Evolutionary conservation across 2,329 filamentous ascomycete species (phyloP), one percentile per base, ranked within the genome.

Genomic region (Canariomyces notabilis): DNA sequence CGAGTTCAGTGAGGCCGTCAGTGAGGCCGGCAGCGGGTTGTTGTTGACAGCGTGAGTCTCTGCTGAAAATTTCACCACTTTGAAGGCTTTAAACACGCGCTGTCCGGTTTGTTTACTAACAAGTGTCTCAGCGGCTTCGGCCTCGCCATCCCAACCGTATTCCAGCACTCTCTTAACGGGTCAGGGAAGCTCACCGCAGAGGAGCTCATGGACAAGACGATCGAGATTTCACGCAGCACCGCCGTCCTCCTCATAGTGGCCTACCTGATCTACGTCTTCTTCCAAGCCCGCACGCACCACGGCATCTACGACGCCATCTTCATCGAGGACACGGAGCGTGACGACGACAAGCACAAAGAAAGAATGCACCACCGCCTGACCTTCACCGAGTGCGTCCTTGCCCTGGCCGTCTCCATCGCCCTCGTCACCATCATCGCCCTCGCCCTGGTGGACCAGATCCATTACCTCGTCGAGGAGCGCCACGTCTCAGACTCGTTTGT

Each of bases 201-300:
- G 0, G 64, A 73, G 2, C 67, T 89, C 22, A 55, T 67, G 0
- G 51, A 63, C 33, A 77, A 75, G 49, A 77, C 80, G 0, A 68
- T 85, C 35, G 73, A 75, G 47, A 83, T 91, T 54, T 89, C 85
- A 21, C 82, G 84, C 40, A 77, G 82, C 43, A 81, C 85, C 1
- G 75, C 87, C 1, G 70, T 90, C 38, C 77, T 90, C 32, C 76
- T 90, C 4, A 70, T 91, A 2, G 63, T 85, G 7, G 77, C 85
- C 20, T 91, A 88, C 58, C 56, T 72, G 14, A 73, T 84, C 60
- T 87, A 75, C 51, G 65, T 88, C 37, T 80, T 75, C 57, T 93
- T 88, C 68, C 87, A 91, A 59, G 77, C 83, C n/a, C 77, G 77
- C 40, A 85, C 83, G 1, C 85, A 91, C 62, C 83, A 91, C 60